These are phyloP conservation scores for Candida golubevii DNA, from an alignment of 805 yeast genomes.

Conservation along the genomic window DNA sequence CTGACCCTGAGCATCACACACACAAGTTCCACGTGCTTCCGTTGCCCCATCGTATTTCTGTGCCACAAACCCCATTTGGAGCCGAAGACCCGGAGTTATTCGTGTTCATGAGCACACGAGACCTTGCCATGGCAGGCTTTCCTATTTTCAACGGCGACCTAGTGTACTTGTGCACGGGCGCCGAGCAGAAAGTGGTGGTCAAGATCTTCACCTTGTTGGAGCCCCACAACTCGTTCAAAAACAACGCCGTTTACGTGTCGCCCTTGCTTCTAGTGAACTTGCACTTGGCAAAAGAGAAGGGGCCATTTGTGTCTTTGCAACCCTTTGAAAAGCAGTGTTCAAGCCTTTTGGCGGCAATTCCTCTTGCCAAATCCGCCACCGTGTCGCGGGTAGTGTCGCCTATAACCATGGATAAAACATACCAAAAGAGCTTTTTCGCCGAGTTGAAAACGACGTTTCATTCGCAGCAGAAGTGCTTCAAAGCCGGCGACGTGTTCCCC, in stretches of 20 bases:
- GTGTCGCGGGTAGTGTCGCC: conserved; percentile 69
- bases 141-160: conserved; percentile 70
- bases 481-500: conserved; percentile 67
- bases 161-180: conserved; percentile 30
- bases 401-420: conserved; percentile 56
- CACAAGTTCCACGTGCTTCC: conserved; percentile 24
- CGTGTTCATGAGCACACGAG: conserved; percentile 42
- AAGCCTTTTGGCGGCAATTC: conserved; percentile 25
- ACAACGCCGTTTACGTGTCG: conserved; percentile 48
- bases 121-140: conserved; percentile 45
- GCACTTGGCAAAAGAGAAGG: conserved; percentile 2
- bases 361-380: conserved; percentile 60
- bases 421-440: conserved; percentile 56
- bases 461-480: conserved; percentile 51
- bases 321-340: no score
- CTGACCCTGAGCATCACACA: neutral
- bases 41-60: conserved; percentile 25
- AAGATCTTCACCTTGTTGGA: conserved; percentile 58
- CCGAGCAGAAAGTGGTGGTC: conserved; percentile 24
- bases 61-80: conserved; percentile 19
- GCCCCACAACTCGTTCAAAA: conserved; percentile 44
- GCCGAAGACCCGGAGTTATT: conserved; percentile 38
- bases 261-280: conserved; percentile 57
- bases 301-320: neutral
- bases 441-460: conserved; percentile 64